Evolutionary conservation across 305 asterid genomes (phyloP).

Genomic region (Plantago lanceolata): DNA sequence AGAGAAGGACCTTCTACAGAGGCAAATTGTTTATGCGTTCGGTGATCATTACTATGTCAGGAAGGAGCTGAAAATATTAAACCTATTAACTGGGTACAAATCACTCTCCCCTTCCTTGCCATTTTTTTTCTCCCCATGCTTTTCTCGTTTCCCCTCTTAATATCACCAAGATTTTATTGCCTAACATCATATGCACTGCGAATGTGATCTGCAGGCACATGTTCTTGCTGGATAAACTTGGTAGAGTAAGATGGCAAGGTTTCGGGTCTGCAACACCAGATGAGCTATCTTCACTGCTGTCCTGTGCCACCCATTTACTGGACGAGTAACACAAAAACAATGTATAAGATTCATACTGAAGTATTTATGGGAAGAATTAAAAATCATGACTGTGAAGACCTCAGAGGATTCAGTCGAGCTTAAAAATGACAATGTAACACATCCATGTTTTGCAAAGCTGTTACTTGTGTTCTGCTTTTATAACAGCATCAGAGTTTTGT

Average conservation of each 20-base stretch:
- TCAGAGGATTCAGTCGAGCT: neutral
- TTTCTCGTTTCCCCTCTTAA: constrained; percentile 2
- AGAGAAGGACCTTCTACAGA: constrained; percentile 40
- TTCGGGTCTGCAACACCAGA: constrained; percentile 66
- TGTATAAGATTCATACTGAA: neutral
- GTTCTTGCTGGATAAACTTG: constrained; percentile 71
- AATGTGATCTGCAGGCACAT: constrained; percentile 45
- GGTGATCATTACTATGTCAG: constrained; percentile 87
- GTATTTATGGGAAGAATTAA: neutral
- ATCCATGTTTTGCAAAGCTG: neutral
- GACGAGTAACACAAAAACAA: constrained; percentile 28
- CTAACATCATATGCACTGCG: neutral
- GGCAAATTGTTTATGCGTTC: constrained; percentile 58
- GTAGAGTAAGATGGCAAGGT: constrained; percentile 90
- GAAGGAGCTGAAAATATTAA: constrained; percentile 77
- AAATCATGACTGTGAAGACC: neutral
- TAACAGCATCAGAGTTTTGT: neutral
- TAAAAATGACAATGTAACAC: constrained; percentile 5
- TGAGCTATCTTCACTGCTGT: constrained; percentile 58
- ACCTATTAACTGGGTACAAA: constrained; percentile 73
- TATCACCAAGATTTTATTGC: constrained; percentile 11
- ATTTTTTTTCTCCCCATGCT: constrained; percentile 1
- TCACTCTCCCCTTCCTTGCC: constrained; percentile 1
- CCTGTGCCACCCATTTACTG: constrained; percentile 59
- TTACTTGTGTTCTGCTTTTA: neutral